Base-by-base conservation (phyloP, 176 grass and related monocot species). In the Oryza australiensis region DNA sequence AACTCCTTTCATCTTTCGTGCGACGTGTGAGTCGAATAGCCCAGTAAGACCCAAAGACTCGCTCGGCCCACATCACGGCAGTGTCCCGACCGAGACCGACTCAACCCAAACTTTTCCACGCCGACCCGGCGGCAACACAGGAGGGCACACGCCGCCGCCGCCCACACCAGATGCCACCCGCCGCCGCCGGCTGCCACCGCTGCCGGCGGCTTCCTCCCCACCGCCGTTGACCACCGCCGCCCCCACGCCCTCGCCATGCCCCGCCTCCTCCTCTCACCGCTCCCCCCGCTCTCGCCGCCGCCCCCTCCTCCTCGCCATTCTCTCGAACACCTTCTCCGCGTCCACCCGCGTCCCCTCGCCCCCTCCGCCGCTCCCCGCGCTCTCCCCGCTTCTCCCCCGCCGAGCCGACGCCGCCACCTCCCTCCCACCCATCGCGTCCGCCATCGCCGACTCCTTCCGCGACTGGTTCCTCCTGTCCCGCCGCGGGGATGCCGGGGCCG, bases 401-500 rank as follows among this genome's bases (percentile, higher is more conserved):
- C n/a, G 51, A 22, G 51, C 65, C 8, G 80, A 74, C 3, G 76
- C 66, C 18, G 11, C 55, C 12, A 59, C 9, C 55, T 24, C 14
- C 55, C 26, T 87, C 3, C 38, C 70, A 32, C n/a, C 69, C 78
- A 27, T 68, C 41, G 76, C 70, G 16, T 79, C 84, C 64, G 48
- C 64, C 62, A 84, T 98, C 79, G 83, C 84, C 48, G 65, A 70
- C 3, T 87, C 96, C 11, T 89, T 95, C 76, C 81, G 64, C 45
- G 46, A 86, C 28, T 95, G 96, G 93, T 93, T 98, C 83, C 84
- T 92, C 79, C 74, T 49, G 57, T 2, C 63, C 76, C 28, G 75
- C 40, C 45, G 24, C 15, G 40, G 49, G 13, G 53, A 1, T 1
- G 16, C 71, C 0, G 48, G 16, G 14, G 10, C 34, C 55, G 18